Conservation (phyloP, 2,329 filamentous ascomycete genomes). For the Thielaviopsis cerberus region DNA sequence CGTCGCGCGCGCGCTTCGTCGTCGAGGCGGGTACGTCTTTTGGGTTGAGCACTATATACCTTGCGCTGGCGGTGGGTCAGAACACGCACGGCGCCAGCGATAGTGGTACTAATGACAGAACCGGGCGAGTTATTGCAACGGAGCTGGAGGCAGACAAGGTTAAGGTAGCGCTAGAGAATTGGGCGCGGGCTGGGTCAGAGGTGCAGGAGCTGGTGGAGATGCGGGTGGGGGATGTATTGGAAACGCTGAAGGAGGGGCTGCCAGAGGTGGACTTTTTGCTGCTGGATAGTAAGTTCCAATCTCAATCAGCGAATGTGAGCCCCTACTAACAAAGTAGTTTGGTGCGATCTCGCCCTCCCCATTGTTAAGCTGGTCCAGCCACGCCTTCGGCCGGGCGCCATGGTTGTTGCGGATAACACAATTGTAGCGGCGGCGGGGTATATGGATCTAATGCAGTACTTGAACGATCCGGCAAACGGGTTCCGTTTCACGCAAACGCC, state of each 20-base stretch:
- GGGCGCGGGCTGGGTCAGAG: constrained; percentile 30
- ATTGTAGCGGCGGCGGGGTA: constrained; percentile 22
- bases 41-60: constrained; percentile 43
- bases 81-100: constrained; percentile 17
- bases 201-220: constrained; percentile 35
- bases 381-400: constrained; percentile 26
- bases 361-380: constrained; percentile 29
- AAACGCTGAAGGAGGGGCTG: constrained; percentile 30
- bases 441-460: constrained; percentile 26
- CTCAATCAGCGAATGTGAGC: no score
- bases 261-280: constrained; percentile 36
- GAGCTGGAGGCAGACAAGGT: constrained; percentile 40
- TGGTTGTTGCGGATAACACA: constrained; percentile 33
- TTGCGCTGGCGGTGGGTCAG: constrained; percentile 36
- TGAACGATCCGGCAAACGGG: constrained; percentile 27
- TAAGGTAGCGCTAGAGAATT: constrained; percentile 30
- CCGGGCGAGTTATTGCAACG: constrained; percentile 33
- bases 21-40: constrained; percentile 45
- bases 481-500: constrained; percentile 25
- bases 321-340: constrained; percentile 28
- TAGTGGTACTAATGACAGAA: background rate
- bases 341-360: constrained; percentile 35
- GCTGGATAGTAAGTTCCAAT: constrained; percentile 39
- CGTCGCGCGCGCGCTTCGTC: constrained; percentile 29
- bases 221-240: constrained; percentile 35